Evolutionary conservation across 345 rosid genomes (phyloP).

Genomic region (Euphorbia pulcherrima): DNA sequence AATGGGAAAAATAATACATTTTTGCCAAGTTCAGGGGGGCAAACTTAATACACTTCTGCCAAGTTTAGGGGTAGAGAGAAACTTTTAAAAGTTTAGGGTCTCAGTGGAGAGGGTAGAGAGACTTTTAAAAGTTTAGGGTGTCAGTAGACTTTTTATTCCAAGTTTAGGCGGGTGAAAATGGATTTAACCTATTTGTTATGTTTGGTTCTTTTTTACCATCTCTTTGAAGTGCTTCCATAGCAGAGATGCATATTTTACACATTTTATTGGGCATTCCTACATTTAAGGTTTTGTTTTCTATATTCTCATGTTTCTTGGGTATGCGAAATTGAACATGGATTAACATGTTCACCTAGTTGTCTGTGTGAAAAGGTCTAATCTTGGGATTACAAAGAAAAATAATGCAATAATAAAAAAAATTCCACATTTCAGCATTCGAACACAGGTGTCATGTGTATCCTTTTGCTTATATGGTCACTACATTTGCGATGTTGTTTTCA

Average conservation of each 20-base stretch:
- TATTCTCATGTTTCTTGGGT: constrained; percentile 1
- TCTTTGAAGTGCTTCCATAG: constrained; percentile 5
- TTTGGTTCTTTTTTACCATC: constrained; percentile 4
- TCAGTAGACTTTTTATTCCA: no score
- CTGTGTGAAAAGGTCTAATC: not conserved
- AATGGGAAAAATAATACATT: no score
- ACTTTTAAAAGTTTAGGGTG: no score
- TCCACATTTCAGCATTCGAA: not conserved
- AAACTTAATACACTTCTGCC: no score
- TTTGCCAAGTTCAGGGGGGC: no score
- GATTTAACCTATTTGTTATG: constrained; percentile 8
- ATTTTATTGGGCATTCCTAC: not conserved
- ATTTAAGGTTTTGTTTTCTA: constrained; percentile 17
- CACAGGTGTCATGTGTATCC: not conserved
- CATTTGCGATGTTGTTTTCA: no score
- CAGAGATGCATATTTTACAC: constrained; percentile 13
- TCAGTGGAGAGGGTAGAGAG: no score
- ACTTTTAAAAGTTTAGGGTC: no score
- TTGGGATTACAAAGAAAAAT: not conserved
- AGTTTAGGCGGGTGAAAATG: no score
- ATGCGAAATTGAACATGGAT: not conserved
- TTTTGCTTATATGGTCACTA: no score
- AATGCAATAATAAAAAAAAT: not conserved
- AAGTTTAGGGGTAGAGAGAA: no score
- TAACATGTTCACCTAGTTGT: constrained; percentile 10